Conservation (phyloP, 768 basidiomycete genomes). For the Tricholoma flavovirens region DNA sequence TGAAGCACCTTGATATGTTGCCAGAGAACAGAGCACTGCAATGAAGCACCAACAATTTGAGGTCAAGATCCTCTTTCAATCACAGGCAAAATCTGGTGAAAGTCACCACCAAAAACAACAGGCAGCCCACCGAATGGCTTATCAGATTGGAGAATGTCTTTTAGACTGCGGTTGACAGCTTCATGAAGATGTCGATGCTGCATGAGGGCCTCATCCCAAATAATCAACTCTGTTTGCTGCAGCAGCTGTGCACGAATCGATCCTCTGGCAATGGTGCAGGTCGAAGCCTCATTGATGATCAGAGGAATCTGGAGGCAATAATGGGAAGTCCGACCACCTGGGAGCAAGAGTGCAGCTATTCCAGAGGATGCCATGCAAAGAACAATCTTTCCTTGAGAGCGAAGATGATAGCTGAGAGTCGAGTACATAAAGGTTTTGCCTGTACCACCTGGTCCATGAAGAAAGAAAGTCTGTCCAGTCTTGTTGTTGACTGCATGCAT, state of each 20-base stretch:
- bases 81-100: conserved; percentile 40
- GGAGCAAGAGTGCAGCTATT: too few species aligned
- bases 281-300: conserved; percentile 36
- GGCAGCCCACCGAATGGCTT: conserved; percentile 35
- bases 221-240: conserved; percentile 27
- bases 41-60: conserved; percentile 30
- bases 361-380: too few species aligned
- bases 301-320: neutral
- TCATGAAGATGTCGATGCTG: conserved; percentile 31
- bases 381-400: too few species aligned
- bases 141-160: conserved; percentile 23
- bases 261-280: conserved; percentile 33
- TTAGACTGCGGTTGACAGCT: conserved; percentile 29
- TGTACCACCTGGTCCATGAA: too few species aligned
- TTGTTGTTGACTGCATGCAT: too few species aligned
- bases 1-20: conserved; percentile 24
- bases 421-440: too few species aligned
- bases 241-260: conserved; percentile 26
- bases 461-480: too few species aligned
- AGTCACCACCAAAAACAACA: conserved; percentile 42
- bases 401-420: too few species aligned
- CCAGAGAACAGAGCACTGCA: conserved; percentile 36
- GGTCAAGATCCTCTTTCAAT: conserved; percentile 28
- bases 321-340: neutral
- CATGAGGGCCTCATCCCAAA: conserved; percentile 41